These are phyloP conservation scores for Paraphoma sp. DNA, from an alignment of 2,329 filamentous ascomycete genomes.

Conservation along the genomic window DNA sequence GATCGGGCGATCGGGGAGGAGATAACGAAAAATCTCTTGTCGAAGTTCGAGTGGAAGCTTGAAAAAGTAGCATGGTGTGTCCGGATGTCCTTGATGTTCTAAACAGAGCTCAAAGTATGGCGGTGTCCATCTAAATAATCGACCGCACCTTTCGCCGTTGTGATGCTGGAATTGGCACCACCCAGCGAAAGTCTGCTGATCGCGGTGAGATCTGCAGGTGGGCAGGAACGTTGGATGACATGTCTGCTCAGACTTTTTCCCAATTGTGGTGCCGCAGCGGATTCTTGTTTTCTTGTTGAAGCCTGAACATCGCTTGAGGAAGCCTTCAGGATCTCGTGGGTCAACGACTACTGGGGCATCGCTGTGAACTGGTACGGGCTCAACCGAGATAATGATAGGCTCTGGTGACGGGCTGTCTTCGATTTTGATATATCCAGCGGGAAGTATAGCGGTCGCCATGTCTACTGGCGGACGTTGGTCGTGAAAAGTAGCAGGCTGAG, in stretches of 20 bases:
- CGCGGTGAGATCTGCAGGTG: conserved; percentile 36
- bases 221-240: conserved; percentile 35
- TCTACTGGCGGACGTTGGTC: background rate
- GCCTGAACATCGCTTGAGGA: conserved; percentile 34
- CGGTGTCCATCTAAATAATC: conserved; percentile 35
- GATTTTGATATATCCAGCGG: conserved; percentile 5
- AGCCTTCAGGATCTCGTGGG: conserved; percentile 36
- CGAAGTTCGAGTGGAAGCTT: conserved; percentile 41
- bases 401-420: conserved; percentile 15
- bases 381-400: background rate
- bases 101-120: conserved; percentile 39
- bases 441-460: conserved; percentile 2
- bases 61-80: conserved; percentile 40
- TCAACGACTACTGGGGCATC: conserved; percentile 18
- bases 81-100: conserved; percentile 32
- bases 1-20: conserved; percentile 34
- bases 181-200: conserved; percentile 35
- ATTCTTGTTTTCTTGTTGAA: conserved; percentile 34
- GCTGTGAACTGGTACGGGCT: background rate
- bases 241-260: conserved; percentile 26
- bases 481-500: background rate
- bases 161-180: conserved; percentile 29
- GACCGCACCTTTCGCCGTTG: conserved; percentile 30
- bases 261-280: conserved; percentile 29
- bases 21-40: conserved; percentile 38